phyloP scores from a whole-genome alignment of 2,329 filamentous ascomycete genomes.

The Penicillium corylophilum region DNA sequence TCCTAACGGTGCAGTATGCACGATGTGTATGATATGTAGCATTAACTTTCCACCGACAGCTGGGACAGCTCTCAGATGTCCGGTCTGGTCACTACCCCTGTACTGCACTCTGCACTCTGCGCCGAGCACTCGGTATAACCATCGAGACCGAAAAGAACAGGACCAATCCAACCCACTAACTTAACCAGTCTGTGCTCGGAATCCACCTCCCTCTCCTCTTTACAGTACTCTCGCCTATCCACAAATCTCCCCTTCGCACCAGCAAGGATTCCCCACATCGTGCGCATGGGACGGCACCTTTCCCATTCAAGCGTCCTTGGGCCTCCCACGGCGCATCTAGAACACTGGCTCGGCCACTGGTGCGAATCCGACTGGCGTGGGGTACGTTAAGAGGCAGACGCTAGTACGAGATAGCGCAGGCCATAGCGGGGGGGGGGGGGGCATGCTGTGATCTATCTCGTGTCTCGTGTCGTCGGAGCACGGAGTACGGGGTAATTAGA shows the following conservation, averaged over 20 bases:
- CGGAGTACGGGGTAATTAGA: not conserved
- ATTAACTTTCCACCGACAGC: not conserved
- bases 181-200: not conserved
- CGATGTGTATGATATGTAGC: not conserved
- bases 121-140: not conserved
- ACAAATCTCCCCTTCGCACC: slow-evolving; percentile 5
- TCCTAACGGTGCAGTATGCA: not conserved
- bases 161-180: not conserved
- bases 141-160: not conserved
- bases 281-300: slow-evolving; percentile 1
- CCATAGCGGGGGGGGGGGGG: not conserved
- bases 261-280: slow-evolving; percentile 12
- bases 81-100: not conserved
- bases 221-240: not conserved
- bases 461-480: not conserved
- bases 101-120: not conserved
- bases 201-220: not conserved
- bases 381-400: not conserved
- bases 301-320: not conserved
- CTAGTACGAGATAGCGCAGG: not conserved
- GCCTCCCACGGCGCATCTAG: not conserved
- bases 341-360: not conserved
- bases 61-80: not conserved
- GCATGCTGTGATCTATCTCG: not conserved
- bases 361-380: not conserved